These are phyloP conservation scores for Perkinsela sp. DNA, from an alignment of 208 protist species.

Conservation along the genomic window DNA sequence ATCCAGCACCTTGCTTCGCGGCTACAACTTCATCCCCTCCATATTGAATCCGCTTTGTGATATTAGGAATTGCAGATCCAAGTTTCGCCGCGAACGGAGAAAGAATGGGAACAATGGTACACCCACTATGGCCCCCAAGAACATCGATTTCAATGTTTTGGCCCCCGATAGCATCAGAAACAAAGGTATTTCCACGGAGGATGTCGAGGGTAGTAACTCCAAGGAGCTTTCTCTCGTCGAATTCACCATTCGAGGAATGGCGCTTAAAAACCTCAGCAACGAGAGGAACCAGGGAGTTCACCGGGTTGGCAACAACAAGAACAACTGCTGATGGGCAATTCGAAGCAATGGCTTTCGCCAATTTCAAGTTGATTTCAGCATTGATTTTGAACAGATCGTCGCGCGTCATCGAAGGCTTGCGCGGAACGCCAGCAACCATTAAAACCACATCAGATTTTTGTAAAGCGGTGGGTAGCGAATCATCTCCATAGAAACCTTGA, in stretches of 20 bases:
- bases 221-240: slow-evolving; percentile 50
- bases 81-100: slow-evolving; percentile 14
- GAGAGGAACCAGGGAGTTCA: slow-evolving; percentile 84
- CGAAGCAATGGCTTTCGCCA: slow-evolving; percentile 45
- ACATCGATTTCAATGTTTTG: slow-evolving; percentile 26
- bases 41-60: slow-evolving; percentile 65
- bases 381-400: slow-evolving; percentile 87
- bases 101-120: slow-evolving; percentile 73
- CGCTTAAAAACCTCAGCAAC: slow-evolving; percentile 55
- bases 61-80: slow-evolving; percentile 18
- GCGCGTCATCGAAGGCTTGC: slow-evolving; percentile 83
- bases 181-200: slow-evolving; percentile 62
- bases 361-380: slow-evolving; percentile 60
- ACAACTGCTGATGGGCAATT: slow-evolving; percentile 61
- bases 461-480: slow-evolving; percentile 24
- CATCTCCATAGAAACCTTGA: slow-evolving; percentile 22
- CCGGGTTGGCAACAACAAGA: slow-evolving; percentile 78
- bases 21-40: slow-evolving; percentile 80
- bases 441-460: slow-evolving; percentile 59
- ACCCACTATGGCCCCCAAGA: slow-evolving; percentile 76
- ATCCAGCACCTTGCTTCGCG: slow-evolving; percentile 76
- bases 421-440: slow-evolving; percentile 74
- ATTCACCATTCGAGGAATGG: slow-evolving; percentile 28
- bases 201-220: slow-evolving; percentile 73
- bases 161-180: slow-evolving; percentile 11